These are phyloP conservation scores for Penicillium sp. DNA, from an alignment of 2,329 filamentous ascomycete species.

Conservation along the genomic window DNA sequence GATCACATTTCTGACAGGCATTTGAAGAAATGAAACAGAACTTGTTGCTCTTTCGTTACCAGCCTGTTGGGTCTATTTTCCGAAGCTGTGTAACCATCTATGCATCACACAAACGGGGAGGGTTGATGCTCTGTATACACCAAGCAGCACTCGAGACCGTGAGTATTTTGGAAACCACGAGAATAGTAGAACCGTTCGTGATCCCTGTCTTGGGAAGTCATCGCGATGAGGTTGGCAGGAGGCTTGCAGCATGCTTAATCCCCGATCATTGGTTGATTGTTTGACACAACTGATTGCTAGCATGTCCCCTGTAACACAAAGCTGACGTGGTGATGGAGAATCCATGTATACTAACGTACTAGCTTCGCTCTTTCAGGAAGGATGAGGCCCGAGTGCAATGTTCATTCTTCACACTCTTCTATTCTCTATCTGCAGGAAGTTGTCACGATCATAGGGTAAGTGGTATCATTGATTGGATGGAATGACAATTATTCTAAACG, in stretches of 20 bases:
- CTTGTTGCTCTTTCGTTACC: not conserved
- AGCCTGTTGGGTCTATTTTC: not conserved
- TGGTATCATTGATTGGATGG: conserved; percentile 25
- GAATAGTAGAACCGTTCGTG: too few relatives aligned
- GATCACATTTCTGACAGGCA: not conserved
- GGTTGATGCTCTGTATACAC: not conserved
- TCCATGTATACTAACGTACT: not conserved
- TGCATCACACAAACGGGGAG: not conserved
- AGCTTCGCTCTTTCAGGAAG: not conserved
- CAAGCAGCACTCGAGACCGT: not conserved
- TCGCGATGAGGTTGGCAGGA: not conserved
- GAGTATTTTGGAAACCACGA: not conserved
- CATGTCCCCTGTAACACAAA: not conserved
- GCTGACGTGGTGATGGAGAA: not conserved
- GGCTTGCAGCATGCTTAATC: not conserved
- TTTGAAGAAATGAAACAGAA: not conserved
- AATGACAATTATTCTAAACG: not conserved
- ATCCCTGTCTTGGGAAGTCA: not conserved
- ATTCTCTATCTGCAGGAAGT: not conserved
- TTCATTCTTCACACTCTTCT: not conserved
- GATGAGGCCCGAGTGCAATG: not conserved
- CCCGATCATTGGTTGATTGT: not conserved
- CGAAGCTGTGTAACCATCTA: not conserved
- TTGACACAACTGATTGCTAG: not conserved
- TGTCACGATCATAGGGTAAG: not conserved